A percentile compares a stretch with the other conserved stretches of the same genome.
Conservation (phyloP, 805 yeast species). For the Candida glaebosa region DNA sequence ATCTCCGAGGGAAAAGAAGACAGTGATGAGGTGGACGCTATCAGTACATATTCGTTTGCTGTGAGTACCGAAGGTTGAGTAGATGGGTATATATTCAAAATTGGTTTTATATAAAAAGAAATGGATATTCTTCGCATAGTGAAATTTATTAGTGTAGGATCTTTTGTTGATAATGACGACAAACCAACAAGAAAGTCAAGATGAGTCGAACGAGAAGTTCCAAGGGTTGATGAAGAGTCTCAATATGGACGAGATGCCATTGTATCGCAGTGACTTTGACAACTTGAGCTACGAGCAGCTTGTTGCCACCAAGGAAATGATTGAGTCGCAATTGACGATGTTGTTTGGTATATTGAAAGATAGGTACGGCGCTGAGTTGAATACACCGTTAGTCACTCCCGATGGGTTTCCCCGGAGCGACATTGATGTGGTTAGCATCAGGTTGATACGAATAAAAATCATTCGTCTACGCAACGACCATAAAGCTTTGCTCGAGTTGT, state of each 20-base stretch:
- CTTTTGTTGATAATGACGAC: too few relatives aligned
- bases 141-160: background rate
- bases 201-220: constrained; percentile 16
- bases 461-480: constrained; percentile 71
- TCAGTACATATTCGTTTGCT: constrained; percentile 42
- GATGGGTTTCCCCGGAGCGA: constrained; percentile 90
- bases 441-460: constrained; percentile 60
- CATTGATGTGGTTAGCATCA: constrained; percentile 67
- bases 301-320: constrained; percentile 12
- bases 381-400: constrained; percentile 54
- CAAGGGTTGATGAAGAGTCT: constrained; percentile 25
- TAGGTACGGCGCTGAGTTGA: constrained; percentile 54
- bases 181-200: constrained; percentile 10
- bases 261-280: constrained; percentile 17
- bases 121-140: background rate
- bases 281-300: constrained; percentile 13
- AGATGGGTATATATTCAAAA: background rate
- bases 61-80: constrained; percentile 21
- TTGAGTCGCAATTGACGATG: constrained; percentile 23
- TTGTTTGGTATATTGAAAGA: constrained; percentile 41
- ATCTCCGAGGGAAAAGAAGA: constrained; percentile 48
- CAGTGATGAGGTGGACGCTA: constrained; percentile 39
- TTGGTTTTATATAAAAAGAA: background rate
- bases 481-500: constrained; percentile 40
- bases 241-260: constrained; percentile 23